These are phyloP conservation scores for Podospora pseudocomata DNA, from an alignment of 495 filamentous ascomycete species.

Conservation along the genomic window DNA sequence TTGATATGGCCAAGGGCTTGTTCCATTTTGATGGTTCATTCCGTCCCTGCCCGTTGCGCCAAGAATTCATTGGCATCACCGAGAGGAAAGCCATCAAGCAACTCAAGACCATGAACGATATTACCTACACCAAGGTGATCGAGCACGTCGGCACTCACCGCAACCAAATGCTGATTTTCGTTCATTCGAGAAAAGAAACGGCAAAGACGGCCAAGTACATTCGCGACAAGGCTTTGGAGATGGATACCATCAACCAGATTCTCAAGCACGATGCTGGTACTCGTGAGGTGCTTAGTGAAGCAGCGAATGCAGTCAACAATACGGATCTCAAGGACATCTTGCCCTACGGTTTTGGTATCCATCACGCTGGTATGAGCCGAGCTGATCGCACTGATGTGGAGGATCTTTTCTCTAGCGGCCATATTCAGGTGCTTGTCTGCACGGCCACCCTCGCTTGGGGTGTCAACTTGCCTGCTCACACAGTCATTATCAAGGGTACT, in stretches of 20 bases:
- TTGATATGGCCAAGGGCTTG: conserved; percentile 77
- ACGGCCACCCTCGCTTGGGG: conserved; percentile 96
- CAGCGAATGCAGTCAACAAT: conserved; percentile 79
- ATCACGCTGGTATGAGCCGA: conserved; percentile 94
- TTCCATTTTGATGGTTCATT: conserved; percentile 97
- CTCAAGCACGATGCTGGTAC: conserved; percentile 90
- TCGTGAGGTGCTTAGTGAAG: conserved; percentile 78
- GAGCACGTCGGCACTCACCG: conserved; percentile 88
- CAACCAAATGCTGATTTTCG: conserved; percentile 98
- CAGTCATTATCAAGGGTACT: conserved; percentile 95
- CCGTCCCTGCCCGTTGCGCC: conserved; percentile 85
- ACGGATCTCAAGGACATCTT: conserved; percentile 89
- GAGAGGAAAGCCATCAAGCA: conserved; percentile 99
- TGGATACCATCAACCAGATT: conserved; percentile 95
- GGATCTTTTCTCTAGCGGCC: conserved; percentile 85
- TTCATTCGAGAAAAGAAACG: conserved; percentile 96
- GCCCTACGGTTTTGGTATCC: conserved; percentile 95
- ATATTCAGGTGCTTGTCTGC: conserved; percentile 92
- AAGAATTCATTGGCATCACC: conserved; percentile 97
- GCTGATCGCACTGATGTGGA: conserved; percentile 92
- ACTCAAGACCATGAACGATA: conserved; percentile 98
- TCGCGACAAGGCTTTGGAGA: conserved; percentile 89
- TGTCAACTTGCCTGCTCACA: conserved; percentile 91
- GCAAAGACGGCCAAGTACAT: conserved; percentile 96
- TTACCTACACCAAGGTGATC: conserved; percentile 95